These are phyloP conservation scores for Chytriomyces sp. DNA, from an alignment of 192 early-diverging fungal genomes.

Conservation along the genomic window DNA sequence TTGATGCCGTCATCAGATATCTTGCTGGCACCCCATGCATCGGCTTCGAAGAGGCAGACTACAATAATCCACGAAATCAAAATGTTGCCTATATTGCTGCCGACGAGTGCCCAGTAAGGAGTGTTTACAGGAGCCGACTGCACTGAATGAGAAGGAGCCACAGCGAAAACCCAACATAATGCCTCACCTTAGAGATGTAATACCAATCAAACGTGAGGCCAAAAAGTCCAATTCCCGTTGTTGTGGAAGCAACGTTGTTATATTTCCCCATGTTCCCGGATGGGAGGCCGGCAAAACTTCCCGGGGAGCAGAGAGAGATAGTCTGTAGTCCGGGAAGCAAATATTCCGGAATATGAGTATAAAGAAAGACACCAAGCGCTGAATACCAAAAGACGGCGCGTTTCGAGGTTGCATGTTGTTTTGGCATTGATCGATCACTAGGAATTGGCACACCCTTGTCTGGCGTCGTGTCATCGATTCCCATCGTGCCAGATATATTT, in stretches of 20 bases:
- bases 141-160: too few species aligned
- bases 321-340: slow-evolving; percentile 5
- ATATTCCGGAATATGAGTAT: slow-evolving; percentile 16
- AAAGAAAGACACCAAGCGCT: slow-evolving; percentile 6
- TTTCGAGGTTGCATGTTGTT: background rate
- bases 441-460: too few species aligned
- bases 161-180: too few species aligned
- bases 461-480: too few species aligned
- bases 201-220: slow-evolving; percentile 32
- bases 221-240: slow-evolving; percentile 22
- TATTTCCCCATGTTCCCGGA: slow-evolving; percentile 1
- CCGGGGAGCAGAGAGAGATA: background rate
- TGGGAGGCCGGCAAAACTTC: background rate
- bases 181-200: background rate
- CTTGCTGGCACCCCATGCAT: background rate
- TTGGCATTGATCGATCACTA: background rate
- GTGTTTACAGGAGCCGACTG: too few species aligned
- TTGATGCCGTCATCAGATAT: slow-evolving; percentile 3
- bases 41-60: background rate
- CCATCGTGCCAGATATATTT: background rate
- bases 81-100: slow-evolving; percentile 2
- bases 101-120: slow-evolving; percentile 21
- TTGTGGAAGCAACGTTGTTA: slow-evolving; percentile 1
- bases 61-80: background rate
- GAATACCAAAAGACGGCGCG: slow-evolving; percentile 11